Conservation (phyloP, 129 eudicot species). For the Heracleum sosnowskyi region DNA sequence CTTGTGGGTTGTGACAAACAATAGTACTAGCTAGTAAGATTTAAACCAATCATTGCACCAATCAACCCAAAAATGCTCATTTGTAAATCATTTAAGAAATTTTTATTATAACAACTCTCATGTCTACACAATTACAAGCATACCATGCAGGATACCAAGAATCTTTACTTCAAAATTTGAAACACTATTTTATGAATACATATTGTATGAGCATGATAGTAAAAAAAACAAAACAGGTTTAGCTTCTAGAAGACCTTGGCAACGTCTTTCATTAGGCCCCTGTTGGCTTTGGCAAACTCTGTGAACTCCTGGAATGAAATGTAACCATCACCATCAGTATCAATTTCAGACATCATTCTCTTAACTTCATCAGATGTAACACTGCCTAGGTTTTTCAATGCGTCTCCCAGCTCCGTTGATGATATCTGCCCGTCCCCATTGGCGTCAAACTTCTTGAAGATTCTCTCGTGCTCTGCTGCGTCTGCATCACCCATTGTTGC, state of each 20-base stretch:
- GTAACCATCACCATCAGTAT: constrained; percentile 72
- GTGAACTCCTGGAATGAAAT: constrained; percentile 72
- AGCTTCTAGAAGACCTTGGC: constrained; percentile 53
- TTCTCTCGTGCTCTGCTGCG: constrained; percentile 55
- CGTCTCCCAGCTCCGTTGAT: constrained; percentile 73
- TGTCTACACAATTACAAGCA: not conserved
- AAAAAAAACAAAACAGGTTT: not conserved
- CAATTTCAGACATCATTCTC: constrained; percentile 75
- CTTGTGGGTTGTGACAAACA: too few relatives aligned
- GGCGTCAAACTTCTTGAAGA: constrained; percentile 77
- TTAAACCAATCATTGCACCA: too few relatives aligned
- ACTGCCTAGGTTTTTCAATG: constrained; percentile 66
- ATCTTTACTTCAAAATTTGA: not conserved
- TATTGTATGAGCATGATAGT: not conserved
- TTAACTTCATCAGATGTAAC: constrained; percentile 56
- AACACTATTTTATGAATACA: not conserved
- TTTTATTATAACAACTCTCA: not conserved
- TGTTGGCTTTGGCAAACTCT: constrained; percentile 57
- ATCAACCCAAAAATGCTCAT: too few relatives aligned
- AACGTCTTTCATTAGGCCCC: constrained; percentile 73
- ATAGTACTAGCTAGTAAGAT: too few relatives aligned
- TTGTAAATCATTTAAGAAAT: too few relatives aligned
- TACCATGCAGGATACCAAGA: not conserved
- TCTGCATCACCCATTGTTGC: constrained; percentile 40
- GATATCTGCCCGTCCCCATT: constrained; percentile 88